A percentile compares a stretch with the other conserved stretches of the same genome.
Conservation (phyloP, 75 land plant genomes). For the Selaginella moellendorffii region DNA sequence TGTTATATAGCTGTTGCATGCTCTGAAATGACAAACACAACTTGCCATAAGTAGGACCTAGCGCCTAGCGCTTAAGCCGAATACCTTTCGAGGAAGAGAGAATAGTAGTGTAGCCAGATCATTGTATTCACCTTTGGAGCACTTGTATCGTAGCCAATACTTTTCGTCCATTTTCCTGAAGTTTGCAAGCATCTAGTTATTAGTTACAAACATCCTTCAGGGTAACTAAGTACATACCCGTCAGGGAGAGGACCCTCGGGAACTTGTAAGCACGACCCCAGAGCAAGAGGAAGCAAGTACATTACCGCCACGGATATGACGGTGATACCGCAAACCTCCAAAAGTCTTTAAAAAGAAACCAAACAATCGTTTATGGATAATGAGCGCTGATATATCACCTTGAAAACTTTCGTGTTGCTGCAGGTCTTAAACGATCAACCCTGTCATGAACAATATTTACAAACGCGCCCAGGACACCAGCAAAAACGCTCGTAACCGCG, state of each 20-base stretch:
- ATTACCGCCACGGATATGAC: conserved; percentile 21
- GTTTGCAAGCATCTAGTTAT: neutral
- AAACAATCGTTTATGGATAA: no score
- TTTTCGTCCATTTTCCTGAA: conserved; percentile 12
- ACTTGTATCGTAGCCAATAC: conserved; percentile 28
- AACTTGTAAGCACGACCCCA: conserved; percentile 27
- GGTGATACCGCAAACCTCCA: conserved; percentile 27
- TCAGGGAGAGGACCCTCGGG: conserved; percentile 9
- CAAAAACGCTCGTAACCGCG: conserved; percentile 23
- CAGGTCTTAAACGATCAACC: conserved; percentile 15
- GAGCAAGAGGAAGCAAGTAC: conserved; percentile 21
- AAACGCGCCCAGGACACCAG: conserved; percentile 30
- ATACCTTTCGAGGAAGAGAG: conserved; percentile 29
- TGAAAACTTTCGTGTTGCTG: neutral
- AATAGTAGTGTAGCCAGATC: conserved; percentile 32
- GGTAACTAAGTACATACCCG: conserved; percentile 13
- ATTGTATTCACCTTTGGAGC: conserved; percentile 24
- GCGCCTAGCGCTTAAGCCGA: neutral
- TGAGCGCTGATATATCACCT: neutral
- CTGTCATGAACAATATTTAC: conserved; percentile 31
- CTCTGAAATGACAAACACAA: no score
- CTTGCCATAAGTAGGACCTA: no score
- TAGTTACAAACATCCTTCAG: neutral
- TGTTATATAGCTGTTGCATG: neutral
- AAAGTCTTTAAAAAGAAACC: conserved; percentile 17